Evolutionary conservation across 495 filamentous ascomycete genomes (phyloP).

Genomic region (Penicillium macrosclerotiorum): DNA sequence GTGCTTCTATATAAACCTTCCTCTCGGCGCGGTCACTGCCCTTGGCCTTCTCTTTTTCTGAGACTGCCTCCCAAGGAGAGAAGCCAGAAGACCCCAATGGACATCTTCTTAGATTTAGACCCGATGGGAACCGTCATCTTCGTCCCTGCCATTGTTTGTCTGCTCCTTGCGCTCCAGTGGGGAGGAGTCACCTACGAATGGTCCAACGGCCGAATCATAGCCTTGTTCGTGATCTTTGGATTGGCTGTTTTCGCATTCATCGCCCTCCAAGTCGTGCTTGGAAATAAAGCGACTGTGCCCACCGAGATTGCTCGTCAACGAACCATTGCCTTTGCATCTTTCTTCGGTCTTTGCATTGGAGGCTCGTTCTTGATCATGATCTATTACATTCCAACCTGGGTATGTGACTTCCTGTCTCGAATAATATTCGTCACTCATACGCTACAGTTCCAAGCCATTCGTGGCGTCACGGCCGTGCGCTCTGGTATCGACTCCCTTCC

Average conservation of each 20-base stretch:
- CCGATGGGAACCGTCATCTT: conserved; percentile 2
- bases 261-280: background rate
- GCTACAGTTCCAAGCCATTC: conserved; percentile 30
- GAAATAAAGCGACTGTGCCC: background rate
- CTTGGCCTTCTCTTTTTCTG: background rate
- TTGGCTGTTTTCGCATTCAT: background rate
- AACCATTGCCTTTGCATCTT: background rate
- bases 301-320: background rate
- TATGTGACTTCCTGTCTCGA: background rate
- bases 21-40: background rate
- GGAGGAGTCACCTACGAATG: background rate
- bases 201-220: background rate
- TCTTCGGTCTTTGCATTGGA: background rate
- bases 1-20: conserved; percentile 1
- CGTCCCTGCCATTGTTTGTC: conserved; percentile 1
- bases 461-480: conserved; percentile 18
- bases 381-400: background rate
- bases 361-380: background rate
- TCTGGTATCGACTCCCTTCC: conserved; percentile 30
- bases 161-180: conserved; percentile 4
- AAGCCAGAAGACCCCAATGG: background rate
- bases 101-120: background rate
- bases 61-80: background rate
- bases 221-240: background rate
- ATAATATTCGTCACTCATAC: background rate